These are phyloP conservation scores for Dictyostelium discoideum DNA, from an alignment of 78 protist genomes.

Conservation along the genomic window dicty_2.7 NC_007090.3:4345501-4346000, in stretches of 20 bases:
- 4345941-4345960: constrained; percentile 69
- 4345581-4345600: constrained; percentile 74
- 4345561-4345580: not conserved
- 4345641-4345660: constrained; percentile 55
- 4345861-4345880: constrained; percentile 23
- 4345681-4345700: constrained; percentile 88
- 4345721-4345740: constrained; percentile 64
- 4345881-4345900: constrained; percentile 39
- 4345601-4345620: constrained; percentile 45
- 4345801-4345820: constrained; percentile 89
- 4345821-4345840: constrained; percentile 77
- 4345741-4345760: constrained; percentile 42
- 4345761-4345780: constrained; percentile 72
- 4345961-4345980: constrained; percentile 69
- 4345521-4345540: constrained; percentile 85
- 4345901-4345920: constrained; percentile 75
- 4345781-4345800: constrained; percentile 87
- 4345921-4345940: constrained; percentile 65
- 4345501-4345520: constrained; percentile 84
- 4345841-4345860: constrained; percentile 65
- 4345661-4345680: constrained; percentile 87
- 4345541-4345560: constrained; percentile 65
- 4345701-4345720: constrained; percentile 78
- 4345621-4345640: constrained; percentile 72
- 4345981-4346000: not conserved